Evolutionary conservation across 148 eudicot genomes (phyloP), one percentile per base, ranked within the genome.

Genomic region (Fagopyrum tataricum): DNA sequence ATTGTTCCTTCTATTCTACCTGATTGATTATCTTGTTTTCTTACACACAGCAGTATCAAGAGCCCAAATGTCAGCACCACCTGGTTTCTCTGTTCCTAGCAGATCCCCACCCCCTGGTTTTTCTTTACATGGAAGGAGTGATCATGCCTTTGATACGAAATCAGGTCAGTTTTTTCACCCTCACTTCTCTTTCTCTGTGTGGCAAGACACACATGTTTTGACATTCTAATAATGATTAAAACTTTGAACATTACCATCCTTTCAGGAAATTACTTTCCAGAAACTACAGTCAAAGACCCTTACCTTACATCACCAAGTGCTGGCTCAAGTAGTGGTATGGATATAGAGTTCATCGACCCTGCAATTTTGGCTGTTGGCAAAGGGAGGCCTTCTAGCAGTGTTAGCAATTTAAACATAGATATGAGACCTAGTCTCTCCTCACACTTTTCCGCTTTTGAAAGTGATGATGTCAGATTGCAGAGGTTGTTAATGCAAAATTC

Each of bases 21-120:
- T 11, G 14, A 14, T 26, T 72, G 7, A 72, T 23, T 31, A 31
- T 10, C 3, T n/a, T 1, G 37, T 43, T 58, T 53, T 40, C 55
- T 42, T 69, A 5, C 75, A 39, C 20, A 66, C 67, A 62, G 48
- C 84, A 95, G 99, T 69, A 55, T 76, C 97, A 40, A 90, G 94
- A 81, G 79, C 90, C 64, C 97, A 87, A 52, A 77, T 91, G 70
- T 84, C 96, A n/a, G 94, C 97, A 67, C 99, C 99, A 49, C 99
- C 99, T 43, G 99, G 99, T 68, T 96, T 96, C 77, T 76, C 87
- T 37, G 78, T 73, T 20, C 92, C 90, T 43, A 85, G 80, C 62
- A 88, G 92, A 82, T 85, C 89, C 64, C 96, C 96, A 46, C 96
- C 97, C 5, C 97, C 97, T 24, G 99, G 99, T 56, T 96, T 92